Conservation (phyloP, 805 yeast species). For the Yarrowia sp. region DNA sequence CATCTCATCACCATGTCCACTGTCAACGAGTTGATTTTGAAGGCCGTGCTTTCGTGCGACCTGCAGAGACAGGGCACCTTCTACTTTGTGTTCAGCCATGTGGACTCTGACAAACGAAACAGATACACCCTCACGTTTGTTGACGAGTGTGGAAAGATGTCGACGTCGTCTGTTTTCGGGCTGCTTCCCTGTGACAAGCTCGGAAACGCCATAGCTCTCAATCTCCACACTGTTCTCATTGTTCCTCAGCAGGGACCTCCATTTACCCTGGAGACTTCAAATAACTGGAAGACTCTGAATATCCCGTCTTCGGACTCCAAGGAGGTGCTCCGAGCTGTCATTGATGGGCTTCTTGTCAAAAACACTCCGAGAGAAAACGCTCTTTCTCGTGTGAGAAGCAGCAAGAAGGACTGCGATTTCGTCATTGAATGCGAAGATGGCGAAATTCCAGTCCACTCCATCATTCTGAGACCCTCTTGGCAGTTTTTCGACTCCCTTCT, state of each 20-base stretch:
- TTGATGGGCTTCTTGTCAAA: neutral
- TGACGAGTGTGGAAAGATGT: neutral
- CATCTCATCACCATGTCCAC: neutral
- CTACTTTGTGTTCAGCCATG: neutral
- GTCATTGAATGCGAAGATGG: neutral
- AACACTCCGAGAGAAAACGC: neutral
- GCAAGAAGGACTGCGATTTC: neutral
- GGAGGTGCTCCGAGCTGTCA: neutral
- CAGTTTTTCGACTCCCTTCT: neutral
- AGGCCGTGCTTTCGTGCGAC: neutral
- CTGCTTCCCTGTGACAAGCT: neutral
- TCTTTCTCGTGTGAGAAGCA: neutral
- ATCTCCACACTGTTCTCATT: neutral
- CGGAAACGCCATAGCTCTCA: neutral
- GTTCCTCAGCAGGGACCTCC: neutral
- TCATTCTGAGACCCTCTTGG: neutral
- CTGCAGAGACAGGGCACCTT: neutral
- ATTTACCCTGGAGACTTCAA: neutral
- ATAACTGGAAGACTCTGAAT: neutral
- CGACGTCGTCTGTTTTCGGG: neutral
- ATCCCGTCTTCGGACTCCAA: neutral
- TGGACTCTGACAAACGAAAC: neutral
- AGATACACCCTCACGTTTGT: slow-evolving; percentile 1
- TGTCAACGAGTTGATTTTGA: neutral
- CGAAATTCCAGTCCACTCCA: neutral